Percentiles rank a stretch among this genome's conserved stretches.
Evolutionary conservation across 2,329 filamentous ascomycete genomes (phyloP).

Genomic region (Ilyonectria destructans): DNA sequence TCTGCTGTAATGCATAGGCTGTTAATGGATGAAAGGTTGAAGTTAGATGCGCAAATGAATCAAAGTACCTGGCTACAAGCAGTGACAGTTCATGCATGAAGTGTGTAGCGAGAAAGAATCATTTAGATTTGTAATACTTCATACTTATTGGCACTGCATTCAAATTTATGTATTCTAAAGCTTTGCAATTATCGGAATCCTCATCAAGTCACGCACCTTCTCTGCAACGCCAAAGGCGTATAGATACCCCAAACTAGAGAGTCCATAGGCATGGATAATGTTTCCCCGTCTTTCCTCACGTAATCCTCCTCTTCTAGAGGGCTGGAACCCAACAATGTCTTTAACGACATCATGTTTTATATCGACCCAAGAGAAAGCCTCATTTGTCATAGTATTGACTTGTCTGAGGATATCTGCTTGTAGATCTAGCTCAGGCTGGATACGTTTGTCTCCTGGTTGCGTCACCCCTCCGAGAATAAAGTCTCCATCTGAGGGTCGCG

Average conservation of each 20-base stretch:
- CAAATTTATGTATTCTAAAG: no score
- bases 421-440: not conserved
- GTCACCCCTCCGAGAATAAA: constrained; percentile 24
- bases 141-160: no score
- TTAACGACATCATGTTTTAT: constrained; percentile 1
- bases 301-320: constrained; percentile 11
- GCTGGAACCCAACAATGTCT: constrained; percentile 22
- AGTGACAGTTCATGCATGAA: no score
- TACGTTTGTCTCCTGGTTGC: not conserved
- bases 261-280: constrained; percentile 14
- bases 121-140: no score
- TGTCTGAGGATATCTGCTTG: constrained; percentile 16
- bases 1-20: no score
- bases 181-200: no score
- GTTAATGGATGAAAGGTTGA: no score
- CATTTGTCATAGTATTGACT: constrained; percentile 21
- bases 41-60: no score
- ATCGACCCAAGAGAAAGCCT: constrained; percentile 7
- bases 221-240: constrained; percentile 18
- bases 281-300: constrained; percentile 11
- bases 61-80: no score
- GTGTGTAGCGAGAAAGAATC: no score
- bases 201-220: not conserved
- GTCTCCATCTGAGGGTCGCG: constrained; percentile 4
- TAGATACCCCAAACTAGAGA: constrained; percentile 9